Base-by-base conservation (phyloP, 2,329 filamentous ascomycete species). In the Fusarium acutatum region DNA sequence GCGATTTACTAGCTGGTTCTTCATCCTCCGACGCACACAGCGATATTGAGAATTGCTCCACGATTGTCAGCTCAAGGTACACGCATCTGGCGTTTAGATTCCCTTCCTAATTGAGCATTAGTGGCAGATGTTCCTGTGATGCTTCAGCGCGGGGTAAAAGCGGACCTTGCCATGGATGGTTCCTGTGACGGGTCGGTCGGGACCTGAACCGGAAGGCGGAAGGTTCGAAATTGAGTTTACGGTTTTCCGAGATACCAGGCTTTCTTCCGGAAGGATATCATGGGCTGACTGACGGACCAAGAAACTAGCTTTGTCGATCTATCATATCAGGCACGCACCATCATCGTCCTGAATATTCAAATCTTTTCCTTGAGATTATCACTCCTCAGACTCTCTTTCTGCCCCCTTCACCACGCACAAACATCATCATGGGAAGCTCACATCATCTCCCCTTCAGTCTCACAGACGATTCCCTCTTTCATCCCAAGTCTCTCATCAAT, bases 121-220 rank as follows among this genome's bases (percentile, higher is more conserved):
- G 18, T 24, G 37, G 7, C 5, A 32, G 2, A 40, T 54, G 50
- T 54, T 28, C 13, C n/a, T 44, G 32, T 14, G 40, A 50, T 34
- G 37, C 28, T 14, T 52, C 6, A 18, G 20, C 35, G 62, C 58
- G 62, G 58, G 62, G 62, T 49, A 53, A 53, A 43, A 60, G n/a
- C 26, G 44, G 57, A 30, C 20, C 57, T 26, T 60, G 8, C 50
- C 50, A 54, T 53, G 44, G 1, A n/a, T 22, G 50, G 1, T 5
- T 5, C 30, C 32, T 52, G 14, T 62, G 30, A 62, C 34, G 40
- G 30, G 28, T 24, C 26, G 24, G 30, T n/a, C 22, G 24, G 44
- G 15, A 28, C 43, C 43, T 49, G 32, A 38, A 38, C n/a, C n/a
- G n/a, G n/a, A n/a, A n/a, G n/a, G n/a, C n/a, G n/a, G n/a, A n/a